phyloP scores from a whole-genome alignment of 78 protist species.

The Dictyostelium firmibasis region DNA sequence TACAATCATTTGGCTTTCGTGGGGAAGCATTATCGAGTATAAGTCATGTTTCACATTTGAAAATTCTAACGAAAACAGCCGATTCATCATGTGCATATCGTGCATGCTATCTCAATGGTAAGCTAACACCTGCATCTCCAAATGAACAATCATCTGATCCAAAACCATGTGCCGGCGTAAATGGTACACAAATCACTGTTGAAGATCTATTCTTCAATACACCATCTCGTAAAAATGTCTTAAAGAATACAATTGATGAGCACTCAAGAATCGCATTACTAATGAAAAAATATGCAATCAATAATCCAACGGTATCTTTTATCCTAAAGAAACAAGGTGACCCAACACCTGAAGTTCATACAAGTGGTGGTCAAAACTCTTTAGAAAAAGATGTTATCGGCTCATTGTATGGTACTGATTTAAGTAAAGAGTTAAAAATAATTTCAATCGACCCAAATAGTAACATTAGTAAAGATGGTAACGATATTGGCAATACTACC shows the following conservation, averaged over 20 bases:
- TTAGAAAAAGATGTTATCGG: constrained; percentile 53
- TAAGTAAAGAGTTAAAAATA: constrained; percentile 79
- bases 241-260: constrained; percentile 90
- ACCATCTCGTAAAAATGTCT: constrained; percentile 83
- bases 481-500: too few relatives aligned
- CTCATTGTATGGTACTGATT: constrained; percentile 69
- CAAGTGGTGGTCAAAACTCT: constrained; percentile 3
- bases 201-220: constrained; percentile 97
- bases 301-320: constrained; percentile 78
- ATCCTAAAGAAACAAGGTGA: constrained; percentile 84
- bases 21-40: constrained; percentile 99
- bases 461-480: background rate
- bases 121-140: background rate
- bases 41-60: constrained; percentile 93
- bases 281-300: constrained; percentile 89
- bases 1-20: constrained; percentile 91
- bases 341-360: constrained; percentile 61
- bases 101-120: constrained; percentile 57
- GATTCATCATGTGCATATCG: constrained; percentile 82
- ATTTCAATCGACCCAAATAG: background rate
- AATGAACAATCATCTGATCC: constrained; percentile 58
- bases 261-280: constrained; percentile 82
- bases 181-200: constrained; percentile 84
- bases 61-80: constrained; percentile 88
- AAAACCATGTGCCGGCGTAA: constrained; percentile 92